Evolutionary conservation across 805 yeast genomes (phyloP).

Genomic region (Kuraishia capsulata): DNA sequence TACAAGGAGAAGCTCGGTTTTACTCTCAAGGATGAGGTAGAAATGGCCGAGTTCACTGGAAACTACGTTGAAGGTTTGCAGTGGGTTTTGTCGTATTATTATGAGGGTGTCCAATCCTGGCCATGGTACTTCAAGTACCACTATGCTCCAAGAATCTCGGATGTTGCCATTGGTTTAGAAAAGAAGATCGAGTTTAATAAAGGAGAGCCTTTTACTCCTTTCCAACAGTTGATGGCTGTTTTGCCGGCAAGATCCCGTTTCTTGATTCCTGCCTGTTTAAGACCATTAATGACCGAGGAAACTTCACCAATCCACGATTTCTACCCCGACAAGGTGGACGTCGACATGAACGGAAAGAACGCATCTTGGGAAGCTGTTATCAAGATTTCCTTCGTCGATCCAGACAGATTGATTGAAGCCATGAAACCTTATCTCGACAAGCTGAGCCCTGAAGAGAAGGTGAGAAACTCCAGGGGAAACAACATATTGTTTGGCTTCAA

Average conservation of each 20-base stretch:
- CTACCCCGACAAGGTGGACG: constrained; percentile 80
- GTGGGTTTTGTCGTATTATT: constrained; percentile 92
- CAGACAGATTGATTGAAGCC: constrained; percentile 60
- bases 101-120: constrained; percentile 91
- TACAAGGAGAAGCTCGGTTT: constrained; percentile 76
- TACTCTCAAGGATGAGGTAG: constrained; percentile 48
- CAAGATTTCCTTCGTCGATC: constrained; percentile 84
- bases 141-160: constrained; percentile 92
- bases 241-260: constrained; percentile 84
- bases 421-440: constrained; percentile 56
- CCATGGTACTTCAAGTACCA: constrained; percentile 88
- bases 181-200: constrained; percentile 52
- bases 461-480: constrained; percentile 67
- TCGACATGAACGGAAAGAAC: constrained; percentile 90
- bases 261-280: constrained; percentile 68
- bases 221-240: constrained; percentile 95
- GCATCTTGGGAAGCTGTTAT: constrained; percentile 99
- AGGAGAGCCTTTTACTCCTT: constrained; percentile 82
- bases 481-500: constrained; percentile 64
- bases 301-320: constrained; percentile 83
- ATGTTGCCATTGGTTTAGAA: constrained; percentile 64
- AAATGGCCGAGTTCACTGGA: constrained; percentile 54
- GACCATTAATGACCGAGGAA: constrained; percentile 79
- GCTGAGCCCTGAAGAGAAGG: constrained; percentile 60
- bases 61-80: constrained; percentile 92